Base-by-base conservation (phyloP, 768 basidiomycete species). In the Bullera alba region DNA sequence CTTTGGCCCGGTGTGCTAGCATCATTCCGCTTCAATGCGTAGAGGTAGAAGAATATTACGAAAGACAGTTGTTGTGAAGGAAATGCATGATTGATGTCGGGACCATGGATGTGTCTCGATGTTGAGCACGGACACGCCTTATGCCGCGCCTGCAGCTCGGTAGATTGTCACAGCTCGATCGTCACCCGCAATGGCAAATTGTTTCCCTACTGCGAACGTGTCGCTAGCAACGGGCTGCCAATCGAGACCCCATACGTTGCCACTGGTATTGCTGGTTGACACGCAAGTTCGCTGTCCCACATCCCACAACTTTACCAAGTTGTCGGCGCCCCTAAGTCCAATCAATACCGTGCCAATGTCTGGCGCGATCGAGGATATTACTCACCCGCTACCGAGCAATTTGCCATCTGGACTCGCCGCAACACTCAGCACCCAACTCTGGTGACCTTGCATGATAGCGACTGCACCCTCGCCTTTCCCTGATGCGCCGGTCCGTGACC, bases 391-490 rank as follows among this genome's bases (percentile, higher is more conserved):
- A 16, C 87, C 77, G 14, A 82, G 85, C 17, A 89, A 78, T 43
- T 82, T 79, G 6, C 82, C 82, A 67, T 92, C 89, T 8, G 83
- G 86, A 25, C 87, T 85, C 35, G 91, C 80, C 61, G 87, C 85
- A 5, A 82, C 77, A 61, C 82, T 84, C 30, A 96, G 77, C 2
- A 89, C 87, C 90, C 92, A 93, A 8, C 89, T 91, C 0, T 86
- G 79, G 70, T 96, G 91, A 0, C 91, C 91, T 4, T 81, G 80
- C 57, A 96, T 76, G 8, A 87, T 83, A 14, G 91, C 87, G 17
- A 92, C 87, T 1, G 84, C 83, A 34, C 86, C 84, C 17, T 80
- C 79, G 4, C 87, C 37, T 77, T 51, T 75, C 51, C 78, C 79
- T 16, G 80, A 76, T 4, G 79, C 60, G 0, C 83, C 76, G n/a